Conservation (phyloP, 352 stramenopile genomes). For the Globisporangium echinulatum region DNA sequence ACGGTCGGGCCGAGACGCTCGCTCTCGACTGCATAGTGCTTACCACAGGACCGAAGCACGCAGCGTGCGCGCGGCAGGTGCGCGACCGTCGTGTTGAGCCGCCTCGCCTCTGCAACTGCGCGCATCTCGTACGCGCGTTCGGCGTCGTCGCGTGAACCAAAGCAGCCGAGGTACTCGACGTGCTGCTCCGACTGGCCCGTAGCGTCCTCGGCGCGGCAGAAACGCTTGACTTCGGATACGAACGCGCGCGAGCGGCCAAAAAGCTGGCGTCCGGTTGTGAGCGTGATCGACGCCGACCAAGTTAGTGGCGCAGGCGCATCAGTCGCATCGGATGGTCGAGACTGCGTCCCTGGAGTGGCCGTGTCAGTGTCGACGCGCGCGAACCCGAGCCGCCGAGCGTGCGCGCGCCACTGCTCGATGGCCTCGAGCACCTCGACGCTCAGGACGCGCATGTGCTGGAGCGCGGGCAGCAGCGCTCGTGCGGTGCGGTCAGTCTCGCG, state of each 20-base stretch:
- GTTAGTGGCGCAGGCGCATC: constrained; percentile 25
- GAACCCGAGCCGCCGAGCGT: constrained; percentile 49
- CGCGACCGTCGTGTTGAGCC: constrained; percentile 54
- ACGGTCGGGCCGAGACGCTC: constrained; percentile 55
- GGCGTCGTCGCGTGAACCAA: constrained; percentile 52
- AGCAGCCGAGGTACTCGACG: constrained; percentile 69
- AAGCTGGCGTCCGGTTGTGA: constrained; percentile 53
- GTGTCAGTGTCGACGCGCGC: constrained; percentile 23
- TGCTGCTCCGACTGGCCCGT: constrained; percentile 47
- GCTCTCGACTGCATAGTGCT: constrained; percentile 79
- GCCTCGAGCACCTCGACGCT: constrained; percentile 63
- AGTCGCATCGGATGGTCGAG: constrained; percentile 1
- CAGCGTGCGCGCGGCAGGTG: constrained; percentile 49
- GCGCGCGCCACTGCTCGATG: constrained; percentile 54
- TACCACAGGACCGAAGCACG: constrained; percentile 72
- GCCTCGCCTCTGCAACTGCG: constrained; percentile 45
- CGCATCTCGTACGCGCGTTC: constrained; percentile 67
- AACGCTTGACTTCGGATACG: constrained; percentile 64
- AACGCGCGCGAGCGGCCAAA: constrained; percentile 72
- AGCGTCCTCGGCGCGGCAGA: constrained; percentile 51
- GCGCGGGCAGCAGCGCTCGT: constrained; percentile 30
- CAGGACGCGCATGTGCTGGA: constrained; percentile 55
- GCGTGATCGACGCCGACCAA: constrained; percentile 66
- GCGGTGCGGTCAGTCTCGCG: constrained; percentile 32
- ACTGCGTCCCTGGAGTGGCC: background rate